phyloP scores from a whole-genome alignment of 345 rosid genomes.

The Geranium rotundifolium region DNA sequence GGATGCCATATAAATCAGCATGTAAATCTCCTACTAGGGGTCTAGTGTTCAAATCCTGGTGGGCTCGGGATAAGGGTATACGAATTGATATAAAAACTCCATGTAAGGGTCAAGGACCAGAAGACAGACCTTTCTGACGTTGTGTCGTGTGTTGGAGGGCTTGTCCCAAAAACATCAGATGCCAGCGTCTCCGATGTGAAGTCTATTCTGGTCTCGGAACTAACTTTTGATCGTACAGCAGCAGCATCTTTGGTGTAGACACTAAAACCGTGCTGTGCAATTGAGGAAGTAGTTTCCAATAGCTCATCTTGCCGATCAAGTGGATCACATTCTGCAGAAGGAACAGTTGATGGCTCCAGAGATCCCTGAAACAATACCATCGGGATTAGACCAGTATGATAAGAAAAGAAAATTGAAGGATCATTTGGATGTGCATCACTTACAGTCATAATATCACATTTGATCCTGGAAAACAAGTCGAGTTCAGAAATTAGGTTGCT shows the following conservation, averaged over 20 bases:
- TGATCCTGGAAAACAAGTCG: constrained; percentile 44
- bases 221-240: constrained; percentile 19
- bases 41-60: too few relatives aligned
- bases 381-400: constrained; percentile 6
- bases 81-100: too few relatives aligned
- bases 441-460: constrained; percentile 26
- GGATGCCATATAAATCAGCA: not conserved
- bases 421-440: not conserved
- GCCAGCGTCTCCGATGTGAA: constrained; percentile 24
- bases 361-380: constrained; percentile 36
- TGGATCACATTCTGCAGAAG: constrained; percentile 32
- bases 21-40: too few relatives aligned
- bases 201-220: constrained; percentile 14
- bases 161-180: constrained; percentile 23
- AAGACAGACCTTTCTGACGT: constrained; percentile 24
- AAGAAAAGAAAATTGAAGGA: constrained; percentile 2
- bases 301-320: constrained; percentile 37
- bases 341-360: constrained; percentile 24
- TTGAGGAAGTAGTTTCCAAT: constrained; percentile 40
- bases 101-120: too few relatives aligned
- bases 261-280: constrained; percentile 52
- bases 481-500: constrained; percentile 67
- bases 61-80: too few relatives aligned
- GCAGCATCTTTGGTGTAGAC: constrained; percentile 38
- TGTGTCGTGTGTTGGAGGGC: constrained; percentile 17